These are phyloP conservation scores for Saturnispora dispora DNA, from an alignment of 805 yeast genomes.

Conservation along the genomic window DNA sequence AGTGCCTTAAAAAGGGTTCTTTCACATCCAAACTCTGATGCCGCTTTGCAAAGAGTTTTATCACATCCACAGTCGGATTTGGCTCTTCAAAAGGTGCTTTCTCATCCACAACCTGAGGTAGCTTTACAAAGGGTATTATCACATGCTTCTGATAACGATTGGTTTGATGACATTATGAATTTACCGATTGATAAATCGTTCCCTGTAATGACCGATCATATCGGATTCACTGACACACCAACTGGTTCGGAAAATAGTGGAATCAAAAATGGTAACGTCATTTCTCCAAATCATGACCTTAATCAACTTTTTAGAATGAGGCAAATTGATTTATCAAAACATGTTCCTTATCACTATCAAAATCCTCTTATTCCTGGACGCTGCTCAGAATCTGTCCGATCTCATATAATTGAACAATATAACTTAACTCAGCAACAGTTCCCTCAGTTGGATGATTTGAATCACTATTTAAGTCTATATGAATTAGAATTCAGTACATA, in stretches of 20 bases:
- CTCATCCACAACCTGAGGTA: slow-evolving; percentile 14
- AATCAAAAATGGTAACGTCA: slow-evolving; percentile 1
- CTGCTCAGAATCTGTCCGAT: slow-evolving; percentile 44
- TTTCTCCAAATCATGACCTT: slow-evolving; percentile 34
- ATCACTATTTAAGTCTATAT: slow-evolving; percentile 65
- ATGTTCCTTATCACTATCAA: slow-evolving; percentile 27
- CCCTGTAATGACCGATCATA: slow-evolving; percentile 41
- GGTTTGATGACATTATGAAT: slow-evolving; percentile 63
- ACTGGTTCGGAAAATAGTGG: slow-evolving; percentile 24
- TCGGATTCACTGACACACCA: slow-evolving; percentile 46
- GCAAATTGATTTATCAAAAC: slow-evolving; percentile 56
- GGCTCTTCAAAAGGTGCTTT: slow-evolving; percentile 14
- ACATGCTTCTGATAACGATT: slow-evolving; percentile 33
- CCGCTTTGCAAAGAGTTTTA: slow-evolving; percentile 12
- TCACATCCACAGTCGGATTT: slow-evolving; percentile 15
- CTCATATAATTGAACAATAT: slow-evolving; percentile 44
- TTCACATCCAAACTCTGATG: slow-evolving; percentile 14
- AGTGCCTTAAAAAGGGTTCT: slow-evolving; percentile 13
- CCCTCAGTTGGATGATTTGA: slow-evolving; percentile 69
- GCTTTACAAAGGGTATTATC: slow-evolving; percentile 11
- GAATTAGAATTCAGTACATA: slow-evolving; percentile 71
- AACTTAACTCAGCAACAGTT: slow-evolving; percentile 50
- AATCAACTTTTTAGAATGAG: slow-evolving; percentile 55
- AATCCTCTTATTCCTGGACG: slow-evolving; percentile 26
- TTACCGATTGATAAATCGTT: slow-evolving; percentile 57